Base-by-base conservation (phyloP, 2,329 filamentous ascomycete genomes). In the Phialophora macrospora region DNA sequence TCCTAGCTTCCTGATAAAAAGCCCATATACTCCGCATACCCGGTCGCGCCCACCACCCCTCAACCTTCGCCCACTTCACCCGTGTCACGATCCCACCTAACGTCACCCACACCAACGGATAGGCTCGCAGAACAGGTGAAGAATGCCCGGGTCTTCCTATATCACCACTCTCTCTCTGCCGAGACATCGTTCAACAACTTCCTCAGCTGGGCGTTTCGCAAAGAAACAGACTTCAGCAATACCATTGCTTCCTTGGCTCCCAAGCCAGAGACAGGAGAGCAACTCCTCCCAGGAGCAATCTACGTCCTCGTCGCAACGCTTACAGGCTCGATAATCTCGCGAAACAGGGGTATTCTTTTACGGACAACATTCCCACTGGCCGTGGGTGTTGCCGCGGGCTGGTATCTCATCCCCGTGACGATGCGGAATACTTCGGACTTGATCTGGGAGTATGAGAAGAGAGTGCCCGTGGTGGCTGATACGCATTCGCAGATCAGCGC, bases 281-380 rank as follows among this genome's bases (percentile, higher is more conserved):
- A 88, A 76, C 85, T 99, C 63, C 88, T 98, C 80, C 95, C 95
- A 38, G 94, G 94, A 28, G 84, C 88, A 66, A 87, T 98, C 72
- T 98, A 98, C 81, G 93, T 98, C 55, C 86, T 97, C 32, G 93
- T 99, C 55, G 90, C 93, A 49, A 89, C 92, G 73, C 97, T 99
- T 93, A 92, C 95, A 41, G 95, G 94, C 72, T 93, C 88, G 78
- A 98, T 99, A 77, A 83, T 97, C 62, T 88, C 91, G 62, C 88
- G 94, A 69, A 96, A 96, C 83, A 88, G 94, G 73, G 93, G 90
- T 78, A 85, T 98, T 69, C 77, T 97, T 68, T 82, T 99, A 61
- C 88, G 95, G 72, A 88, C 89, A 61, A 83, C 88, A 1, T 85
- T 91, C 1, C 95, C 95, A 11, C 79, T 94, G 57, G 88, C 89